These are phyloP conservation scores for Sugiyamaella qingdaonensis DNA, from an alignment of 805 yeast genomes.

Conservation along the genomic window DNA sequence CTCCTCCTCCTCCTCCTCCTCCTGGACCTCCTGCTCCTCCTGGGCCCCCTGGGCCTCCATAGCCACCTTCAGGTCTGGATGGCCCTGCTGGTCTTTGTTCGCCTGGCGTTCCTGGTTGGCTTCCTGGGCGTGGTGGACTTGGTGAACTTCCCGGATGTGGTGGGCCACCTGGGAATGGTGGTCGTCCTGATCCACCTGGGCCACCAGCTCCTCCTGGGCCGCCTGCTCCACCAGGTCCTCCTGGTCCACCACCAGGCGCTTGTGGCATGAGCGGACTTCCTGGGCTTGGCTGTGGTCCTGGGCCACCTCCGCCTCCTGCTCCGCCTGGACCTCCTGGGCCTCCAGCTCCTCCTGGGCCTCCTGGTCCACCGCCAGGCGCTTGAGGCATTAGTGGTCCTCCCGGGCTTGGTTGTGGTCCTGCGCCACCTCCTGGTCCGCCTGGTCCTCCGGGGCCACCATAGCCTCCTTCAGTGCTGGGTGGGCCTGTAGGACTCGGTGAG, in stretches of 20 bases:
- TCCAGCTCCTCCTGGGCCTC: slow-evolving; percentile 3
- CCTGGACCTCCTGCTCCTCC: slow-evolving; percentile 10
- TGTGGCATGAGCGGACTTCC: not conserved
- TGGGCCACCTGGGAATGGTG: slow-evolving; percentile 3
- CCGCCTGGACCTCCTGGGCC: slow-evolving; percentile 8
- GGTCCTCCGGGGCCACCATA: slow-evolving; percentile 7
- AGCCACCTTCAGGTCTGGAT: not conserved
- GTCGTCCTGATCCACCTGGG: slow-evolving; percentile 1
- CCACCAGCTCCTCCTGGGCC: not conserved
- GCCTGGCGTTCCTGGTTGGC: not conserved
- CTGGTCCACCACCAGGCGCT: not conserved
- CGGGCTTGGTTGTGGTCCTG: not conserved
- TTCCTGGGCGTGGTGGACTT: not conserved
- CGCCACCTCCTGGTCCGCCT: slow-evolving; percentile 8
- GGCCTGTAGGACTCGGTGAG: slow-evolving; percentile 1
- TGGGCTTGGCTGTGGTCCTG: not conserved
- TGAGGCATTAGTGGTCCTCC: slow-evolving; percentile 7
- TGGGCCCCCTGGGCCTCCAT: slow-evolving; percentile 7
- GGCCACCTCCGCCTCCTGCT: not conserved
- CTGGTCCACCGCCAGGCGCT: slow-evolving; percentile 1
- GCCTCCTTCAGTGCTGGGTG: too few species aligned
- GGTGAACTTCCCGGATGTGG: not conserved
- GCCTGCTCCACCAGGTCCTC: not conserved
- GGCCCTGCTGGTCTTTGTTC: not conserved
- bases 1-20: slow-evolving; percentile 7